Evolutionary conservation across 1,139 yeast genomes (phyloP), one percentile per base, ranked within the genome.

Genomic region (Diutina mesorugosa): DNA sequence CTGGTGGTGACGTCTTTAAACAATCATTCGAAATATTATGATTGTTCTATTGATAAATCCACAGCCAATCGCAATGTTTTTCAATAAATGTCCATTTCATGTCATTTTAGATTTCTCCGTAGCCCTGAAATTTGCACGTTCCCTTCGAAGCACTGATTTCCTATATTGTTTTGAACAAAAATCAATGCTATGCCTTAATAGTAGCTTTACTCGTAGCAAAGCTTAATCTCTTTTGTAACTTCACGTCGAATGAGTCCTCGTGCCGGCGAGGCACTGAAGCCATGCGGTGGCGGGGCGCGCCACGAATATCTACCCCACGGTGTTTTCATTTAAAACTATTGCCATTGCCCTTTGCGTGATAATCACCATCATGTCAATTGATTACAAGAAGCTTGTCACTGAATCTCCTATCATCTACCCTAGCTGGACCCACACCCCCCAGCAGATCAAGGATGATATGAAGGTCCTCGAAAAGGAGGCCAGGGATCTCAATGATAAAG

Each of bases 391-490:
- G 8, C 51, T 47, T 6, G 51, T 47, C 21, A 18, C 35, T 14
- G 35, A 47, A 16, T 28, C 51, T 6, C 38, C 51, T 38, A 47
- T 47, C 30, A n/a, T 14, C 38, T 47, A 47, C 38, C 85, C 88
- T 32, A 60, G 66, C 46, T 87, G 95, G 95, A 69, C 73, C 32
- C 80, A 76, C 61, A 73, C 87, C 8, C 80, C 89, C 0, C 78
- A 74, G 29, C 72, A 77, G 47, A 75, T 88, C 55, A 52, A 69
- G 12, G 58, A 64, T 3, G 66, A 71, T 50, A 79, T 87, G 4
- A 69, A 78, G 10, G 67, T 71, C 18, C 68, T 83, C 58, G 77
- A 85, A 56, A 66, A 68, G 3, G 69, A 72, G 28, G 76, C 80
- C 51, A 76, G 68, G 56, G 67, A 64, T 1, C 65, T 83, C 50